Evolutionary conservation across 129 eudicot genomes (phyloP), one percentile per base, ranked within the genome.

Genomic region (Tagetes patula): DNA sequence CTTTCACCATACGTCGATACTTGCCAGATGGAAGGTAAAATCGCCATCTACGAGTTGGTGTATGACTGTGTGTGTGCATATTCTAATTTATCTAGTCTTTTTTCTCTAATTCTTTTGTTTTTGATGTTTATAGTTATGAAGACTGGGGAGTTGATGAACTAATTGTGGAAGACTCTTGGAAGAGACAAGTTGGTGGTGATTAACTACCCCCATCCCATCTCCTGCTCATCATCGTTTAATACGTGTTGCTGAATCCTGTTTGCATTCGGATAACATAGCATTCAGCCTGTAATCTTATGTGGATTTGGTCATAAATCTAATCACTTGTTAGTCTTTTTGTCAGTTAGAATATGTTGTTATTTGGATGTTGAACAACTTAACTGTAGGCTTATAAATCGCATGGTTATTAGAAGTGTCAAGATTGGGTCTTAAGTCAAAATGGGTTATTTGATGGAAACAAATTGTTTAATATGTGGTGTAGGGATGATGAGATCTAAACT

Each of bases 91-190:
- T 12, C 5, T 3, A 3, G 13, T 43, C 2, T 20, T 31, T 41
- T 32, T 3, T 14, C 20, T 54, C 27, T 20, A 20, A 20, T 20
- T 54, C 8, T 20, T 41, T 41, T 2, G 37, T 33, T 67, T 6
- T 55, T 56, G 67, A 20, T 54, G 7, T 43, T 43, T 39, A 55
- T 83, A 93, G 96, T 81, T 87, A 87, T 77, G 98, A 93, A 83
- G 98, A 93, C 20, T 93, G 96, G 98, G 98, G 98, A 41, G 98
- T 93, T 0, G 96, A 90, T 77, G 98, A 93, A 72, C 50, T 93
- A 85, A 90, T 93, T 68, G 98, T 93, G 75, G 98, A 93, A 73
- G 98, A 93, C 81, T 89, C 98, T 1, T 93, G 96, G 96, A 93
- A 93, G 84, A 89, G 98, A 85, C 98, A 93, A 81, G 92, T 93